A percentile compares a stretch with the other conserved stretches of the same genome.
These are phyloP conservation scores for Cutaneotrichosporon sp. DNA, from an alignment of 1,284 basidiomycete species.

Conservation along the genomic window DNA sequence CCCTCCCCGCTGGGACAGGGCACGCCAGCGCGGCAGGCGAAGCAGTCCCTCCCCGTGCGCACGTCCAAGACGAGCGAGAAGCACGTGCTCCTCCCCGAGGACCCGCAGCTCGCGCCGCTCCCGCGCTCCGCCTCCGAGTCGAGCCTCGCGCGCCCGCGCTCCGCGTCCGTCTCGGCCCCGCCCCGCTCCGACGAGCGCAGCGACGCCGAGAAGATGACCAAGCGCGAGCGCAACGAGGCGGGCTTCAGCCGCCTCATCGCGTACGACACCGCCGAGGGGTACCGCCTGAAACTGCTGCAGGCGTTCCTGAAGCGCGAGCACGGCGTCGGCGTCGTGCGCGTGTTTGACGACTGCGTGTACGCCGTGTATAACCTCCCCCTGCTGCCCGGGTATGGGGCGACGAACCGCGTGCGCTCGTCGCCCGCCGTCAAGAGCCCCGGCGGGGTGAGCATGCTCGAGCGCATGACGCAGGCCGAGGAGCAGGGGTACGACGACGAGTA, in stretches of 20 bases:
- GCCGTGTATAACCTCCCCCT: constrained; percentile 90
- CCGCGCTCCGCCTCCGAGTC: constrained; percentile 43
- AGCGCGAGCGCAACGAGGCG: constrained; percentile 70
- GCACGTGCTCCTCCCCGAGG: constrained; percentile 86
- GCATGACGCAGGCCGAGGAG: constrained; percentile 84
- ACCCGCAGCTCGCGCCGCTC: constrained; percentile 82
- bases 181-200: constrained; percentile 40
- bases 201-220: constrained; percentile 60
- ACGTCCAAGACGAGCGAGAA: constrained; percentile 91
- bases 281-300: constrained; percentile 73
- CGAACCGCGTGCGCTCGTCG: constrained; percentile 80
- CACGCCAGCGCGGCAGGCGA: constrained; percentile 44
- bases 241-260: constrained; percentile 78
- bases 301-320: constrained; percentile 90
- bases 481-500: constrained; percentile 84
- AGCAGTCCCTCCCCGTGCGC: constrained; percentile 60
- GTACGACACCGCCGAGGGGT: constrained; percentile 80
- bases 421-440: constrained; percentile 63
- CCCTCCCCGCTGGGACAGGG: constrained; percentile 53
- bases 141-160: constrained; percentile 17
- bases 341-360: constrained; percentile 92
- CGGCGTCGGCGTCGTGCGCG: constrained; percentile 75
- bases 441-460: constrained; percentile 64
- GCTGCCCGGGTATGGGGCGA: constrained; percentile 84
- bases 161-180: constrained; percentile 1